A percentile compares a stretch with the other conserved stretches of the same genome.
Evolutionary conservation across 371 early-diverging fungal genomes (phyloP).

Genomic region (Haplosporangium sp.): DNA sequence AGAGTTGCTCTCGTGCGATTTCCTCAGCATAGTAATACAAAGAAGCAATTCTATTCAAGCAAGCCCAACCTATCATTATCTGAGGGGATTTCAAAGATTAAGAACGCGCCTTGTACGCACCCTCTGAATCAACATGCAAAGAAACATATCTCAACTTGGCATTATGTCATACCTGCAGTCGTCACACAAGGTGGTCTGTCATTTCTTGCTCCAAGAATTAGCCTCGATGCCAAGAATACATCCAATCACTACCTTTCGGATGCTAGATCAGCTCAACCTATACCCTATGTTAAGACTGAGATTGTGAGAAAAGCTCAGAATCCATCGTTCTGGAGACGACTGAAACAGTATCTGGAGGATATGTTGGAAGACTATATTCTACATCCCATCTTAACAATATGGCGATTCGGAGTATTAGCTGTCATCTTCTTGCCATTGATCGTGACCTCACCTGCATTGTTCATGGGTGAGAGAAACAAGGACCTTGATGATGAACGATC

Average conservation of each 20-base stretch:
- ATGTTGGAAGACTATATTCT: slow-evolving; percentile 63
- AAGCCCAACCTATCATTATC: background rate
- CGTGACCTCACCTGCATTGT: slow-evolving; percentile 63
- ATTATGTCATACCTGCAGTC: slow-evolving; percentile 37
- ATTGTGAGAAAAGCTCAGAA: slow-evolving; percentile 21
- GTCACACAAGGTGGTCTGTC: slow-evolving; percentile 34
- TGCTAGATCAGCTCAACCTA: slow-evolving; percentile 12
- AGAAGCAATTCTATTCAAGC: background rate
- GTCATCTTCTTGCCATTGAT: slow-evolving; percentile 76
- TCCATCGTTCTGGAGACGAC: slow-evolving; percentile 35
- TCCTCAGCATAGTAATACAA: background rate
- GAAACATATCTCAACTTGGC: slow-evolving; percentile 10
- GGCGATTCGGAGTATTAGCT: slow-evolving; percentile 69
- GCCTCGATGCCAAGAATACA: slow-evolving; percentile 34
- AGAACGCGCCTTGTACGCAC: background rate
- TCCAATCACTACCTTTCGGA: background rate
- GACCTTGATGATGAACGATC: slow-evolving; percentile 64
- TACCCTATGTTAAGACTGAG: slow-evolving; percentile 37
- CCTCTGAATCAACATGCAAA: background rate
- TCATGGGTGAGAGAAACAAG: slow-evolving; percentile 64
- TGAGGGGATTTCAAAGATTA: background rate
- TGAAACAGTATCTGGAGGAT: slow-evolving; percentile 44
- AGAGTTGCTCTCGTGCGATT: background rate
- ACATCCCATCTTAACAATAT: slow-evolving; percentile 68
- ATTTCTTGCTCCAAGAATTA: slow-evolving; percentile 15